A percentile compares a stretch with the other conserved stretches of the same genome.
Evolutionary conservation across 345 rosid species (phyloP).

Genomic region (Corchorus capsularis): DNA sequence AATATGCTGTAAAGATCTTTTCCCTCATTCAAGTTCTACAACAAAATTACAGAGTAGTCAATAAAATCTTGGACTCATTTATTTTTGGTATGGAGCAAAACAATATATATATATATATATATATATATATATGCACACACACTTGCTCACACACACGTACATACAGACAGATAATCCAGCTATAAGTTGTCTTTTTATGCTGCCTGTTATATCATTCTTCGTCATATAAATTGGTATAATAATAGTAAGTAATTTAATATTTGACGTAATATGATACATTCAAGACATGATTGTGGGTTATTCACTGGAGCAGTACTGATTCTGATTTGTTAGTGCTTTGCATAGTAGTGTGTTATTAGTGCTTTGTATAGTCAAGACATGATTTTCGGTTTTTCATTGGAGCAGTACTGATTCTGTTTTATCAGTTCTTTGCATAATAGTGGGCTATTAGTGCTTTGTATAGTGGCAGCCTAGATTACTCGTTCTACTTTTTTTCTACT

Average conservation of each 20-base stretch:
- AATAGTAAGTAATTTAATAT: not conserved
- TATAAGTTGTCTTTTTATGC: not conserved
- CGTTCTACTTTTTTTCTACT: not conserved
- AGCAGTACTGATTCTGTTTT: not conserved
- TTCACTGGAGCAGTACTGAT: not conserved
- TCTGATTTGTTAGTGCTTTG: not conserved
- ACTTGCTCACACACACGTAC: not conserved
- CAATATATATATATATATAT: no score
- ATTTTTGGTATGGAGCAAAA: not conserved
- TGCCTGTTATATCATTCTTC: not conserved
- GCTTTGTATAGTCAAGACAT: not conserved
- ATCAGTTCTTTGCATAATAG: not conserved
- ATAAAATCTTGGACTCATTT: not conserved
- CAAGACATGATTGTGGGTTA: not conserved
- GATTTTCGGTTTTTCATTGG: not conserved
- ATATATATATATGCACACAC: no score
- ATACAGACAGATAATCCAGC: not conserved
- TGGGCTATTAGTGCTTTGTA: not conserved
- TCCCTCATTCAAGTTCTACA: not conserved
- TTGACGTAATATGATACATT: not conserved
- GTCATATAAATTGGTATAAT: not conserved
- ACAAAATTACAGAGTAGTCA: not conserved
- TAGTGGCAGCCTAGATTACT: not conserved
- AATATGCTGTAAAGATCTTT: not conserved
- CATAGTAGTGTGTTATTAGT: not conserved